phyloP scores from a whole-genome alignment of 169 alveolate species.

The Eimeria necatrix region DNA sequence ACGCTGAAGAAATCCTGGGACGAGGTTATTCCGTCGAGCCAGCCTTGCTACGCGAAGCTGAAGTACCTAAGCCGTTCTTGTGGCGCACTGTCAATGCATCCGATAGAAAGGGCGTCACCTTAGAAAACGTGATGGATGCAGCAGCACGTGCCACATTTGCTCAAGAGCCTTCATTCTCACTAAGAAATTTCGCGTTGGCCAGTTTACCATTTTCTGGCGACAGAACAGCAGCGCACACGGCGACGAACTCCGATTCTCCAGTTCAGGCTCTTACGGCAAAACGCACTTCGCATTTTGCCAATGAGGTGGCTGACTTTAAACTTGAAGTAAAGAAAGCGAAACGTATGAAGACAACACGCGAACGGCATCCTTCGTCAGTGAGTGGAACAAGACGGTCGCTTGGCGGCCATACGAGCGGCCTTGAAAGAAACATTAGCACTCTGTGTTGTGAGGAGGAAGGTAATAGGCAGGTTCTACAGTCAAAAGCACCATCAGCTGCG shows the following conservation, averaged over 20 bases:
- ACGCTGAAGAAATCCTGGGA: conserved; percentile 2
- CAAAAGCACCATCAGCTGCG: neutral
- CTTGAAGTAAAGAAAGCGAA: neutral
- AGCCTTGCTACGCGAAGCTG: neutral
- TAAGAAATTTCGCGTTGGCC: neutral
- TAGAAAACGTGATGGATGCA: conserved; percentile 20
- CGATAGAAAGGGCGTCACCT: neutral
- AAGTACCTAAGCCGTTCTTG: neutral
- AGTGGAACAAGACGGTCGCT: neutral
- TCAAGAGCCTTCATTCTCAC: conserved; percentile 20
- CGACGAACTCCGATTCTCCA: neutral
- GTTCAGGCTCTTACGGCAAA: neutral
- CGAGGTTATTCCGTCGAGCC: neutral
- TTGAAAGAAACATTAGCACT: neutral
- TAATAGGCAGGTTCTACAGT: neutral
- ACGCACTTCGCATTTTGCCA: neutral
- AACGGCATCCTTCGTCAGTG: neutral
- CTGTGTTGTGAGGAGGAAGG: neutral
- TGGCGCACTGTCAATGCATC: too few relatives aligned
- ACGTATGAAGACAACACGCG: neutral
- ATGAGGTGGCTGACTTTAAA: neutral
- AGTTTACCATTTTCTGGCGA: neutral
- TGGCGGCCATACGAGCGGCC: neutral
- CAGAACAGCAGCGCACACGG: neutral
- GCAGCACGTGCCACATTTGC: conserved; percentile 60